A percentile compares a stretch with the other conserved stretches of the same genome.
Conservation (phyloP, 78 protist genomes). For the Guillardia theta region DNA sequence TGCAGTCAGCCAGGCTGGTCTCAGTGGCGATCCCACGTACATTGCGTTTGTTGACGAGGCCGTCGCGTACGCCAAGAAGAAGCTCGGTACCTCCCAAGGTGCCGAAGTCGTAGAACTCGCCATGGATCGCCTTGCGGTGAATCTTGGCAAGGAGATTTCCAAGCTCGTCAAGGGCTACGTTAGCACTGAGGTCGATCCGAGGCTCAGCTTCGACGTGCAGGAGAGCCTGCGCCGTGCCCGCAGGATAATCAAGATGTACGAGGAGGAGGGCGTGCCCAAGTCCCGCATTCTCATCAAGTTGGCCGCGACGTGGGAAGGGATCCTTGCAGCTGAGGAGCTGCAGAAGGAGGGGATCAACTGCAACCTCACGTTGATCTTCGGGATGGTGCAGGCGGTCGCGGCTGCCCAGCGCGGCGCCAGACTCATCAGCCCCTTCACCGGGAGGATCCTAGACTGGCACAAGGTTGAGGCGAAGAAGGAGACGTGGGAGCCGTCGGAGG, state of each 20-base stretch:
- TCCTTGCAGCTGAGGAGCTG: slow-evolving; percentile 23
- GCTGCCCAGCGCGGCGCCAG: slow-evolving; percentile 40
- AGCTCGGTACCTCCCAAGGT: not conserved
- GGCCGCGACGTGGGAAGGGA: slow-evolving; percentile 59
- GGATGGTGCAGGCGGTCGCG: slow-evolving; percentile 40
- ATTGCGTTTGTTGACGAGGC: slow-evolving; percentile 42
- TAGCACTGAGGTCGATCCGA: slow-evolving; percentile 8
- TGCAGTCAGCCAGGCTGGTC: slow-evolving; percentile 32
- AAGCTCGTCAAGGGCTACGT: slow-evolving; percentile 33
- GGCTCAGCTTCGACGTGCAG: slow-evolving; percentile 17
- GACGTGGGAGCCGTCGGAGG: not conserved
- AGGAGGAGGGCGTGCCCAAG: slow-evolving; percentile 10
- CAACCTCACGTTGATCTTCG: slow-evolving; percentile 49
- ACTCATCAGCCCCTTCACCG: slow-evolving; percentile 46
- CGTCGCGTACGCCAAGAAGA: slow-evolving; percentile 30
- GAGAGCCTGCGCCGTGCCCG: slow-evolving; percentile 38
- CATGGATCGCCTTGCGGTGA: slow-evolving; percentile 52
- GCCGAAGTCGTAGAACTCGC: slow-evolving; percentile 30
- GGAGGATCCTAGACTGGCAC: slow-evolving; percentile 55
- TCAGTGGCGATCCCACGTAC: slow-evolving; percentile 16
- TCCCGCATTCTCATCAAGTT: slow-evolving; percentile 24
- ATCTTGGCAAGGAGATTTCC: slow-evolving; percentile 15
- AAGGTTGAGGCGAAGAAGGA: not conserved
- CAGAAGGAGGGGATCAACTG: slow-evolving; percentile 44
- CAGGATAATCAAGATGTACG: slow-evolving; percentile 47